Evolutionary conservation across 1,284 basidiomycete genomes (phyloP), one percentile per base, ranked within the genome.

Genomic region (Melanopsichium pennsylvanicum): DNA sequence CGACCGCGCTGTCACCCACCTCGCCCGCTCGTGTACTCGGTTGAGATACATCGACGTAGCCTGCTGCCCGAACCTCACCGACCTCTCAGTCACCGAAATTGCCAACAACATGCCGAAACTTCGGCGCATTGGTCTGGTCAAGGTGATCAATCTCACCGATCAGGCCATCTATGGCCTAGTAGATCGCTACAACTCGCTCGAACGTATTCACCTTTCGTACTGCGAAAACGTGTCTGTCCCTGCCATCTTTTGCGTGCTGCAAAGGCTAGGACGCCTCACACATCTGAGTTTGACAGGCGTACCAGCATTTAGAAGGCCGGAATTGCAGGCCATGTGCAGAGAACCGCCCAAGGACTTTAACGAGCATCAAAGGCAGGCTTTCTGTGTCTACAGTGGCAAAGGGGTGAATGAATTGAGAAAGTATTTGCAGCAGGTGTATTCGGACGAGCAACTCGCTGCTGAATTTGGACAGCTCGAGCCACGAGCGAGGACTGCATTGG

Each of bases 261-360:
- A 92, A 80, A 88, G 90, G 73, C 85, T 98, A 16, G 87, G 88
- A 69, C 90, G 92, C 67, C 84, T 99, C 31, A 97, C 92, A 4
- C 96, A 99, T 82, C 85, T 98, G 39, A 96, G 92, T 81, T 83
- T 99, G 68, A 97, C 96, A 11, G 96, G 95, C n/a, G 90, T 99
- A 25, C 89, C 90, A 7, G 88, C 92, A 1, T 98, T 99, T 84
- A 87, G 89, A 42, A 86, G 90, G 66, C 84, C 86, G 16, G 92
- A 95, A 74, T 81, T 97, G 57, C 94, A 97, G 81, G 86, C 87
- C 64, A 97, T 93, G 81, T 97, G 95, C 81, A 86, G 95, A 23
- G 85, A 88, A 25, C 90, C 93, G 16, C 96, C 96, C 5, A 85
- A 87, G 74, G 92, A 93, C 54, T 98, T 97, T 81, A 97, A 92